These are phyloP conservation scores for Moringa oleifera DNA, from an alignment of 345 rosid species.

Conservation along the genomic window DNA sequence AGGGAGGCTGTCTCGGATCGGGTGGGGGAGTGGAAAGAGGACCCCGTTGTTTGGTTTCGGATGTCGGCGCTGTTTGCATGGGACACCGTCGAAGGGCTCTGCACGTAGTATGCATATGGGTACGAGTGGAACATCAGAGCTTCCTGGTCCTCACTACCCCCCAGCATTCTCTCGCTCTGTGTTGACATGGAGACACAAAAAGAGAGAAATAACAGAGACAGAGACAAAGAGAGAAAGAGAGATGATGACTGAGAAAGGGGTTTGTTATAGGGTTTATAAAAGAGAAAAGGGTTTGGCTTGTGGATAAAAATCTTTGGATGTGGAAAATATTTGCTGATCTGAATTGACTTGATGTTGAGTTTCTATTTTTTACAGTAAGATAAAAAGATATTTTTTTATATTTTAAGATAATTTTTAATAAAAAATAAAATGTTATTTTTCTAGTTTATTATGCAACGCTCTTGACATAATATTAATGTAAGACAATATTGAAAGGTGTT, in stretches of 20 bases:
- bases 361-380: no score
- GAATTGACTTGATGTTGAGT: no score
- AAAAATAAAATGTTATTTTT: no score
- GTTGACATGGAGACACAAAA: neutral
- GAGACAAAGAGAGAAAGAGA: conserved; percentile 11
- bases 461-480: no score
- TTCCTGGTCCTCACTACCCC: conserved; percentile 40
- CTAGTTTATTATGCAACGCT: no score
- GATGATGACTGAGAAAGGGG: neutral
- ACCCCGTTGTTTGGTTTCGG: conserved; percentile 20
- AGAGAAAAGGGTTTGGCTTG: no score
- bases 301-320: no score
- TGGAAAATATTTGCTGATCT: no score
- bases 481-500: no score
- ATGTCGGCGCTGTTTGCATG: conserved; percentile 38
- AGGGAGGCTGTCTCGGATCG: conserved; percentile 27
- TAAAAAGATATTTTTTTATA: no score
- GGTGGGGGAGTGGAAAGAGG: conserved; percentile 36
- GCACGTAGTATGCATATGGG: conserved; percentile 43
- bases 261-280: no score
- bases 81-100: conserved; percentile 69
- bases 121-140: conserved; percentile 26
- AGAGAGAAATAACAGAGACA: conserved; percentile 4
- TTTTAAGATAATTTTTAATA: no score
- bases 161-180: conserved; percentile 16